Percentiles rank a stretch among this genome's conserved stretches.
phyloP scores from a whole-genome alignment of 768 basidiomycete genomes.

The Psilocybe azurescens region DNA sequence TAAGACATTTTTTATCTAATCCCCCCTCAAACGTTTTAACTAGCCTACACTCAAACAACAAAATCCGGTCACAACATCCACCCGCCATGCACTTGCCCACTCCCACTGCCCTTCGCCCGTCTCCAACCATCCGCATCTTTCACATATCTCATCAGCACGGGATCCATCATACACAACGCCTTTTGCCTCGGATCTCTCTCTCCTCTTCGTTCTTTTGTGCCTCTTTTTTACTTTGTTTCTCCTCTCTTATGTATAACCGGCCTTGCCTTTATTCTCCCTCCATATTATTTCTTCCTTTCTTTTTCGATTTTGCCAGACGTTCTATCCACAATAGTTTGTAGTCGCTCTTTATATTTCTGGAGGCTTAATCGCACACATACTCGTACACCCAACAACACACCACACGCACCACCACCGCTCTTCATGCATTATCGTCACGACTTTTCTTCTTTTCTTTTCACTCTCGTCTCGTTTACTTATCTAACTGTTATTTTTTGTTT shows the following conservation, averaged over 20 bases:
- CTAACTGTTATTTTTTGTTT: conserved; percentile 40
- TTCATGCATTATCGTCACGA: conserved; percentile 14
- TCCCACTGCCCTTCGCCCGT: not conserved
- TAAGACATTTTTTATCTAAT: conserved; percentile 4
- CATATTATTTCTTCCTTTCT: conserved; percentile 20
- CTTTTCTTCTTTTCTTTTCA: conserved; percentile 11
- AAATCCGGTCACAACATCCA: not conserved
- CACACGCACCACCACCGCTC: conserved; percentile 21
- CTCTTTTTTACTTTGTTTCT: conserved; percentile 2
- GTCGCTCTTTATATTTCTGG: conserved; percentile 24
- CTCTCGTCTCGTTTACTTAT: conserved; percentile 27
- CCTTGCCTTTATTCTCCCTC: conserved; percentile 22
- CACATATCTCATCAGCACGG: not conserved
- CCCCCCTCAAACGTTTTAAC: not conserved
- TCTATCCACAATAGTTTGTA: conserved; percentile 19
- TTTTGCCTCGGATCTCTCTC: conserved; percentile 1
- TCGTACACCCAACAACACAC: not conserved
- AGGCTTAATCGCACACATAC: conserved; percentile 26
- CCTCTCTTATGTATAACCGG: conserved; percentile 26
- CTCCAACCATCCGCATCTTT: conserved; percentile 2
- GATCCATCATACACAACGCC: not conserved
- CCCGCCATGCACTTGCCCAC: not conserved
- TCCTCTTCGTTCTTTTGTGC: not conserved
- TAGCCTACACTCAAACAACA: conserved; percentile 1
- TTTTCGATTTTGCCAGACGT: conserved; percentile 19